Conservation (phyloP, 805 yeast genomes). For the Diddensiella caesifluorescens region DNA sequence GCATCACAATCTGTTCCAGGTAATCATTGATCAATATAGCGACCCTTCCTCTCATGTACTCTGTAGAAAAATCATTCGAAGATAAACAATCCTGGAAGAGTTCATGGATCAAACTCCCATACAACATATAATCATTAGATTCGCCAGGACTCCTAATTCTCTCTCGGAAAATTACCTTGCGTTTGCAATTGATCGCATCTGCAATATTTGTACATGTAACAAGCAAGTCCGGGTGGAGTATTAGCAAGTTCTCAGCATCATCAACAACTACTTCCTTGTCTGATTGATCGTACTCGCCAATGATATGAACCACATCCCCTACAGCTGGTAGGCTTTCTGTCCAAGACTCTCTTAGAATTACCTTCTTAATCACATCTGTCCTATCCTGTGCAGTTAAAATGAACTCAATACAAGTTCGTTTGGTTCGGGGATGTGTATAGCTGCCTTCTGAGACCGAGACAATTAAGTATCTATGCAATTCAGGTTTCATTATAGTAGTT, state of each 20-base stretch:
- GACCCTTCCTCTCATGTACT: conserved; percentile 36
- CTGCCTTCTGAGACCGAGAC: conserved; percentile 1
- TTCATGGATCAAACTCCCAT: conserved; percentile 81
- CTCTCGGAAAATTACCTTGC: conserved; percentile 60
- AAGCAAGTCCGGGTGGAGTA: conserved; percentile 79
- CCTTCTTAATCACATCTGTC: not conserved
- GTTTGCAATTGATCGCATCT: conserved; percentile 63
- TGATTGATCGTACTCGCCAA: conserved; percentile 24
- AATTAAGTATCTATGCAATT: conserved; percentile 19
- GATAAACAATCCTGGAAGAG: conserved; percentile 58
- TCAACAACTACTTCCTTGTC: conserved; percentile 42
- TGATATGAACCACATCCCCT: conserved; percentile 31
- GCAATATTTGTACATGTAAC: conserved; percentile 80
- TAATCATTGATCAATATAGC: conserved; percentile 24
- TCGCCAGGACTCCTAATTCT: conserved; percentile 56
- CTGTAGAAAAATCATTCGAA: conserved; percentile 34
- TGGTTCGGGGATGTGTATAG: not conserved
- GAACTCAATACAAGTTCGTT: conserved; percentile 1
- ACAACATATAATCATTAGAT: conserved; percentile 56
- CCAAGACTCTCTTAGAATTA: conserved; percentile 31
- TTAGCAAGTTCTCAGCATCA: conserved; percentile 52
- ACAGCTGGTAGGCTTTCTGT: conserved; percentile 15
- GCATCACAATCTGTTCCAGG: conserved; percentile 42
- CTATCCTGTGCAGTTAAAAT: conserved; percentile 2
- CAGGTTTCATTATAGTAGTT: conserved; percentile 12